phyloP scores from a whole-genome alignment of 305 asterid genomes.

The Fraxinus ornus region DNA sequence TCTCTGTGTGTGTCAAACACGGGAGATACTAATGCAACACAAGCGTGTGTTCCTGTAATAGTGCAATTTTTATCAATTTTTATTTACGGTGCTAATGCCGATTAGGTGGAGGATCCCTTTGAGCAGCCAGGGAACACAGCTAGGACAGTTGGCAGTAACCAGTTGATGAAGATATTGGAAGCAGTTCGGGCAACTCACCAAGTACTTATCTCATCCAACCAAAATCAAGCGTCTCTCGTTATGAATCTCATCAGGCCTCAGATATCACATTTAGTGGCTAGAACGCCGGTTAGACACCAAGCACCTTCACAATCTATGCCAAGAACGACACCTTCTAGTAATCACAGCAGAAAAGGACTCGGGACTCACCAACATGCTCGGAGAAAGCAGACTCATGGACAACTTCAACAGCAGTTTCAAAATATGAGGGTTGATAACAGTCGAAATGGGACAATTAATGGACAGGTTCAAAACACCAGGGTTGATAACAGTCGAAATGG shows the following conservation, averaged over 20 bases:
- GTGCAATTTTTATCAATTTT: background rate
- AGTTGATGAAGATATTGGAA: slow-evolving; percentile 52
- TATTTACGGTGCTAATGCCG: slow-evolving; percentile 16
- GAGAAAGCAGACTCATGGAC: slow-evolving; percentile 30
- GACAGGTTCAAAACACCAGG: slow-evolving; percentile 27
- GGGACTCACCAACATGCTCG: slow-evolving; percentile 28
- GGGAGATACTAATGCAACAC: background rate
- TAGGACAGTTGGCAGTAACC: slow-evolving; percentile 56
- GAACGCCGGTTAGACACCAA: slow-evolving; percentile 31
- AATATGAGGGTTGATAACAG: slow-evolving; percentile 24
- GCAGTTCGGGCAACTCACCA: slow-evolving; percentile 51
- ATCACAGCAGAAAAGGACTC: slow-evolving; percentile 31
- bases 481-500: slow-evolving; percentile 28
- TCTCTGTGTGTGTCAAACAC: background rate
- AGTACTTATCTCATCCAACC: slow-evolving; percentile 45
- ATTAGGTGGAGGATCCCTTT: slow-evolving; percentile 94
- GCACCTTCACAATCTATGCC: slow-evolving; percentile 8
- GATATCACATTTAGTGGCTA: slow-evolving; percentile 30
- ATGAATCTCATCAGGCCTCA: slow-evolving; percentile 56
- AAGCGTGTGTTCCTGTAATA: background rate
- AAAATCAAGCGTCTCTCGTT: slow-evolving; percentile 31
- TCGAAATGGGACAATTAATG: slow-evolving; percentile 26
- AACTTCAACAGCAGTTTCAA: slow-evolving; percentile 28
- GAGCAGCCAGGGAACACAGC: slow-evolving; percentile 89
- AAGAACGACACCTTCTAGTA: slow-evolving; percentile 8